Percentiles rank a stretch among this genome's conserved stretches.
Evolutionary conservation across 1,139 yeast genomes (phyloP).

Genomic region (Debaryomyces udenii): DNA sequence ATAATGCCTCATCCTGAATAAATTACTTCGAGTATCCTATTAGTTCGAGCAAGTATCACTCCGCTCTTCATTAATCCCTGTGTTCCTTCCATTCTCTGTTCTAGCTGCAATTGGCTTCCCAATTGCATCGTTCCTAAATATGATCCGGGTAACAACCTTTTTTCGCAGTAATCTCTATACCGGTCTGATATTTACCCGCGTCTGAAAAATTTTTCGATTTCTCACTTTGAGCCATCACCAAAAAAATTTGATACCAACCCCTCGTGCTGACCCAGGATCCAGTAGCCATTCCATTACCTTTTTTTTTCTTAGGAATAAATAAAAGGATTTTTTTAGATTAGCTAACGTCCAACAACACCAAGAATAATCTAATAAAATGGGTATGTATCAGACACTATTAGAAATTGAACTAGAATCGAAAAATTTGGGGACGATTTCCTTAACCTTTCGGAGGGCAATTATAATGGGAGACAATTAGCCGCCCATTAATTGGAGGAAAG

Average conservation of each 20-base stretch:
- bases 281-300: constrained; percentile 8
- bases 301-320: constrained; percentile 13
- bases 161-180: constrained; percentile 19
- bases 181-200: constrained; percentile 22
- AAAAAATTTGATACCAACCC: constrained; percentile 16
- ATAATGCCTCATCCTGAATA: no score
- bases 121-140: no score
- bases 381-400: constrained; percentile 42
- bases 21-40: no score
- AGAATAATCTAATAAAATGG: constrained; percentile 37
- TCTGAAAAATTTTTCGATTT: constrained; percentile 18
- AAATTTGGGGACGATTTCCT: not conserved
- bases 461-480: not conserved
- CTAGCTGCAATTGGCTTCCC: no score
- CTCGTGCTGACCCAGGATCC: constrained; percentile 22
- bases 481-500: not conserved
- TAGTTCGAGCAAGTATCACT: no score
- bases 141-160: constrained; percentile 2
- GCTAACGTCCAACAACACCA: constrained; percentile 25
- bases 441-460: not conserved
- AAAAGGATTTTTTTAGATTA: constrained; percentile 16
- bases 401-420: no score
- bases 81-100: no score
- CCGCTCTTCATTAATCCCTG: no score
- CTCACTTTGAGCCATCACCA: constrained; percentile 14